Conservation (phyloP, 1,284 basidiomycete species). For the Pholiota adiposa region DNA sequence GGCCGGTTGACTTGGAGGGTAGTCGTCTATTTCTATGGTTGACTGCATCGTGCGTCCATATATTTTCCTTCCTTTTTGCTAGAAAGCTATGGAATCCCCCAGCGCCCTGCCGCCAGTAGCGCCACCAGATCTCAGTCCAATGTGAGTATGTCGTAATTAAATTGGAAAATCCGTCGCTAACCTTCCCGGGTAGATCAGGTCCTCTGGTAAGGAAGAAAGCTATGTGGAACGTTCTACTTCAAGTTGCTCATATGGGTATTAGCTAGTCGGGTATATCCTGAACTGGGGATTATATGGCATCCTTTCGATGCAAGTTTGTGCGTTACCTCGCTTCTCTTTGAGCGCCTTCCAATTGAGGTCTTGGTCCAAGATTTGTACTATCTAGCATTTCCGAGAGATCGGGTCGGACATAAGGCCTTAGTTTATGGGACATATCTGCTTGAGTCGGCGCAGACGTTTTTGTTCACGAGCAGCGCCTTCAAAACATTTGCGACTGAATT, state of each 20-base stretch:
- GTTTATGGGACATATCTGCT: constrained; percentile 20
- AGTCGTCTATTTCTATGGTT: not conserved
- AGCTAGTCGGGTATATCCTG: constrained; percentile 25
- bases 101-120: not conserved
- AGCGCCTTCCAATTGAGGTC: not conserved
- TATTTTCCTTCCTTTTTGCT: not conserved
- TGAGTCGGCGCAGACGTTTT: constrained; percentile 21
- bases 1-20: not conserved
- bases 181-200: constrained; percentile 1
- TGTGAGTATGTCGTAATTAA: not conserved
- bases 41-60: not conserved
- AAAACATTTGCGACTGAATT: constrained; percentile 23
- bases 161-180: not conserved
- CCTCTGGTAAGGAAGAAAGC: constrained; percentile 6
- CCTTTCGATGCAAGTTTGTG: constrained; percentile 25
- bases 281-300: constrained; percentile 26
- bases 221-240: not conserved
- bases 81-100: not conserved
- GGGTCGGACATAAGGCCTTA: constrained; percentile 14
- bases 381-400: constrained; percentile 25
- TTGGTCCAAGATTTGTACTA: constrained; percentile 25
- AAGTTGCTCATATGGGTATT: not conserved
- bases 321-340: not conserved
- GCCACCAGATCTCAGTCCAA: constrained; percentile 4
- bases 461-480: constrained; percentile 23